A percentile compares a stretch with the other conserved stretches of the same genome.
Conservation (phyloP, 192 early-diverging fungal genomes). For the Linnemannia hyalina region DNA sequence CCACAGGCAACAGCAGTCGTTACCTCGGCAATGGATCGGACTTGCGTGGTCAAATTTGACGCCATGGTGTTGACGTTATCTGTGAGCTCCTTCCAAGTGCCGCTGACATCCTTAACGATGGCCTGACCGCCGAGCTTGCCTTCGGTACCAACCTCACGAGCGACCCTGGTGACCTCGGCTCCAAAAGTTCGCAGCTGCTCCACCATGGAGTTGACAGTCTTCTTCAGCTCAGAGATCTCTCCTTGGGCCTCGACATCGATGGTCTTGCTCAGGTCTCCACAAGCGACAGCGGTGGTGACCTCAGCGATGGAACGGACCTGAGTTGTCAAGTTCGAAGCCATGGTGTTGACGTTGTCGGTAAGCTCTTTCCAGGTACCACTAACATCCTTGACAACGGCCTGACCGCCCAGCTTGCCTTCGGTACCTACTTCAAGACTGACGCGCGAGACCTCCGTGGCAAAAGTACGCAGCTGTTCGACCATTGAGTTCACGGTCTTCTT, state of each 20-base stretch:
- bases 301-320: constrained; percentile 73
- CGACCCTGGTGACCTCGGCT: constrained; percentile 25
- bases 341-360: constrained; percentile 70
- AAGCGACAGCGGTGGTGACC: constrained; percentile 67
- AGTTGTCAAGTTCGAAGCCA: constrained; percentile 66
- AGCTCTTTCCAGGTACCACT: constrained; percentile 68
- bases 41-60: constrained; percentile 14
- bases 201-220: constrained; percentile 79
- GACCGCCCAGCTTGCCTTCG: constrained; percentile 67
- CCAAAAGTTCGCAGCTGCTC: constrained; percentile 54
- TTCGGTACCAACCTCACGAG: constrained; percentile 19
- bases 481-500: constrained; percentile 65
- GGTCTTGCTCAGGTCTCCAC: constrained; percentile 65
- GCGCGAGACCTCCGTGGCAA: constrained; percentile 72
- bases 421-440: constrained; percentile 75
- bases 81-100: constrained; percentile 74
- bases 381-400: constrained; percentile 65
- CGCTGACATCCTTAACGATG: constrained; percentile 64
- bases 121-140: constrained; percentile 28
- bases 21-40: constrained; percentile 25
- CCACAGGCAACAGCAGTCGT: constrained; percentile 28
- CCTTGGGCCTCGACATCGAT: constrained; percentile 70
- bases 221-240: constrained; percentile 75
- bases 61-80: constrained; percentile 62
- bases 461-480: constrained; percentile 65